phyloP scores from a whole-genome alignment of 1,139 yeast genomes.

The Yamadazyma diospyri region DNA sequence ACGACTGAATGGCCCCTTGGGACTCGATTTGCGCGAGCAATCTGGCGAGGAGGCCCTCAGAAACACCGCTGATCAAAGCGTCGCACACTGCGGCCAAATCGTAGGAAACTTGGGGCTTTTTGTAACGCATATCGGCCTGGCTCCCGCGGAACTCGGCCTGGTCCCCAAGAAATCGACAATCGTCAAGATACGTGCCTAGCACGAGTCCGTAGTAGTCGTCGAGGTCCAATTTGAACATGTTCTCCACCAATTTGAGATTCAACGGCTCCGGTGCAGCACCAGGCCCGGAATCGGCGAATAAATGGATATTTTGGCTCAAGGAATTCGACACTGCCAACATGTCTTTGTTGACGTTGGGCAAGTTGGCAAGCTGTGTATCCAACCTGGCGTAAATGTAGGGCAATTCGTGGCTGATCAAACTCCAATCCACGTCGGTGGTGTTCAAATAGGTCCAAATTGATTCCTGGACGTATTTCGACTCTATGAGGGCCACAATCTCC shows the following conservation, averaged over 20 bases:
- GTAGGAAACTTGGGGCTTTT: constrained; percentile 1
- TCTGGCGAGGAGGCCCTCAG: neutral
- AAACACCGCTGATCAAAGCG: neutral
- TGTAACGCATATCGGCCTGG: constrained; percentile 1
- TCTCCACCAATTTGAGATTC: constrained; percentile 1
- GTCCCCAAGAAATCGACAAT: constrained; percentile 21
- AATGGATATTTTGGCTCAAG: constrained; percentile 35
- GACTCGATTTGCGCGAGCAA: constrained; percentile 5
- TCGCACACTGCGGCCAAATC: neutral
- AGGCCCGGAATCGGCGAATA: constrained; percentile 19
- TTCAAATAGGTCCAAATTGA: constrained; percentile 18
- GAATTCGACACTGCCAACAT: constrained; percentile 45
- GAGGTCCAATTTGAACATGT: neutral
- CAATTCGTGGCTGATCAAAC: constrained; percentile 11
- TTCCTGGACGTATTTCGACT: constrained; percentile 3
- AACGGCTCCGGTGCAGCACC: constrained; percentile 1
- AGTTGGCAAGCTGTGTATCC: constrained; percentile 10
- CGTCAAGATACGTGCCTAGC: constrained; percentile 27
- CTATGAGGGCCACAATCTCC: constrained; percentile 7
- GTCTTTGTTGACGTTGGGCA: constrained; percentile 12
- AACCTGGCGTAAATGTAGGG: constrained; percentile 14
- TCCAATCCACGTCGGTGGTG: constrained; percentile 13
- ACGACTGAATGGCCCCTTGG: constrained; percentile 14
- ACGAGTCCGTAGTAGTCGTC: constrained; percentile 11
- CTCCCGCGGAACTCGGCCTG: too few species aligned